Evolutionary conservation across 805 yeast species (phyloP).

Genomic region (Suhomyces tanzawaensis): DNA sequence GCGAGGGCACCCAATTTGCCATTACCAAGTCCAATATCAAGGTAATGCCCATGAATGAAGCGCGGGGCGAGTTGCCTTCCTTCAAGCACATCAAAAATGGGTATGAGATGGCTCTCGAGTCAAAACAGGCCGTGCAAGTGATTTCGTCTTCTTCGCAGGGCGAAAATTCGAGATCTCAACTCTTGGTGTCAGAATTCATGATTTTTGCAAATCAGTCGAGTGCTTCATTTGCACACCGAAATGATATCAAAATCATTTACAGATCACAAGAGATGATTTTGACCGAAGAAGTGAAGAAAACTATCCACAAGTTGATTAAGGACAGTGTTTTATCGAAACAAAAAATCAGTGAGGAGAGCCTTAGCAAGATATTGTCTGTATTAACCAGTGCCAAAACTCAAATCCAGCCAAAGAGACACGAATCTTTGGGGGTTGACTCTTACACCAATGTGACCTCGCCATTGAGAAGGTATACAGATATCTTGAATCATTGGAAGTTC

Average conservation of each 20-base stretch:
- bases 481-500: slow-evolving; percentile 69
- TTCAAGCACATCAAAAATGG: slow-evolving; percentile 10
- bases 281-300: slow-evolving; percentile 17
- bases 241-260: slow-evolving; percentile 54
- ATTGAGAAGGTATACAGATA: slow-evolving; percentile 24
- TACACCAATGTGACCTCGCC: slow-evolving; percentile 73
- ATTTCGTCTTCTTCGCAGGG: slow-evolving; percentile 16
- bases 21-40: slow-evolving; percentile 14
- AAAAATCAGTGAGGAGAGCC: slow-evolving; percentile 36
- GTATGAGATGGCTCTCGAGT: slow-evolving; percentile 15
- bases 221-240: slow-evolving; percentile 44
- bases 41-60: slow-evolving; percentile 7
- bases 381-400: slow-evolving; percentile 54
- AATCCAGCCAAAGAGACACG: slow-evolving; percentile 48
- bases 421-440: slow-evolving; percentile 56
- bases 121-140: slow-evolving; percentile 12
- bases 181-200: slow-evolving; percentile 83
- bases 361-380: slow-evolving; percentile 42
- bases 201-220: slow-evolving; percentile 67
- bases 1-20: slow-evolving; percentile 20
- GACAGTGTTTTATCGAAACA: slow-evolving; percentile 11
- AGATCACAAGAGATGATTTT: slow-evolving; percentile 34
- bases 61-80: not conserved
- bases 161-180: slow-evolving; percentile 46
- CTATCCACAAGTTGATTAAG: slow-evolving; percentile 22